These are phyloP conservation scores for Fusarium cyanostomum DNA, from an alignment of 2,329 filamentous ascomycete genomes.

Conservation along the genomic window DNA sequence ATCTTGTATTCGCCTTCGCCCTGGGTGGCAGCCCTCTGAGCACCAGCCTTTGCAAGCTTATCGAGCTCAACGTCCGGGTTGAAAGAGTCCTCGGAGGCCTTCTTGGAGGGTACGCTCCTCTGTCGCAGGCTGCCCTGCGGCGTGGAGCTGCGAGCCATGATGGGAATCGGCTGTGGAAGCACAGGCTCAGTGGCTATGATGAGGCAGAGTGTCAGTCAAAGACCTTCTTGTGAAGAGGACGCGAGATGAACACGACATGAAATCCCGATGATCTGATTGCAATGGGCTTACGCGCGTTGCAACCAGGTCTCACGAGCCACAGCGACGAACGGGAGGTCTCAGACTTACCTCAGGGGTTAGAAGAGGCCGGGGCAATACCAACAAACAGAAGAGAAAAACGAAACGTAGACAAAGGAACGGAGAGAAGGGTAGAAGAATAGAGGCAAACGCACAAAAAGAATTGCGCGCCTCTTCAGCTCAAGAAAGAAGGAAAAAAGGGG, in stretches of 20 bases:
- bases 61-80: conserved; percentile 60
- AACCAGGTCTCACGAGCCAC: conserved; percentile 22
- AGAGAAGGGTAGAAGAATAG: conserved; percentile 5
- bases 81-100: conserved; percentile 52
- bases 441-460: conserved; percentile 31
- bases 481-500: conserved; percentile 24
- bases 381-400: conserved; percentile 18
- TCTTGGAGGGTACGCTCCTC: conserved; percentile 64
- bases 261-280: conserved; percentile 5
- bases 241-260: not conserved
- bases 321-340: conserved; percentile 26
- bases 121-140: conserved; percentile 69
- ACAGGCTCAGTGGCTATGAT: conserved; percentile 19
- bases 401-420: conserved; percentile 3
- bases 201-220: conserved; percentile 28
- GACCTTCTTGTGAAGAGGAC: not conserved
- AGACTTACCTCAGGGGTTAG: conserved; percentile 40
- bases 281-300: conserved; percentile 3
- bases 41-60: conserved; percentile 54
- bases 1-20: conserved; percentile 88
- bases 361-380: conserved; percentile 19
- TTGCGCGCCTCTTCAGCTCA: conserved; percentile 27
- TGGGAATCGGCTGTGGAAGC: conserved; percentile 32
- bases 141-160: conserved; percentile 60
- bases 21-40: conserved; percentile 49